phyloP scores from a whole-genome alignment of 2,329 filamentous ascomycete genomes.

The Alternaria sp. region DNA sequence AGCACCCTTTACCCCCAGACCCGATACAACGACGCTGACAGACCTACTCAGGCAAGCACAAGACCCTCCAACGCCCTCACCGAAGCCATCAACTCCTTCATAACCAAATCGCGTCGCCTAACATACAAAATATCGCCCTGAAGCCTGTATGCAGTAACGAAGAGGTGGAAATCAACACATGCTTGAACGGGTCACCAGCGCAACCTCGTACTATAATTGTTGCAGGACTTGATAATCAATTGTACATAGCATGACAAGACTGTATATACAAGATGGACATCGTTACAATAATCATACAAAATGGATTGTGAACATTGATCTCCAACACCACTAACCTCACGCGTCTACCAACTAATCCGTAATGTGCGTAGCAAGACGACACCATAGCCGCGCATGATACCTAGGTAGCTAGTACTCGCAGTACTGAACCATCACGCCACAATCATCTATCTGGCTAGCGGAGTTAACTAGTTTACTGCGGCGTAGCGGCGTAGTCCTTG shows the following conservation, averaged over 20 bases:
- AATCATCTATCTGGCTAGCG: background rate
- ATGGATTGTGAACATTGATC: background rate
- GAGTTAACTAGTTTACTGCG: background rate
- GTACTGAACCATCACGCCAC: background rate
- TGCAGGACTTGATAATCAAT: background rate
- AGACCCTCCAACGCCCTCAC: background rate
- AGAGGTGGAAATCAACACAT: background rate
- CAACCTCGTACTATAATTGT: background rate
- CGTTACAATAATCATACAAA: background rate
- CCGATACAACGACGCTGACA: background rate
- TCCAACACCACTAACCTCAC: background rate
- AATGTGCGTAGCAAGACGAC: background rate
- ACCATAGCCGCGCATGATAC: background rate
- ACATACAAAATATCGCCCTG: slow-evolving; percentile 20
- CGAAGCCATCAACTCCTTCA: slow-evolving; percentile 14
- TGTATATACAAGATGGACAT: background rate
- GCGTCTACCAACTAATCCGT: background rate
- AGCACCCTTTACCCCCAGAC: background rate
- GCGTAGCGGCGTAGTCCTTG: background rate
- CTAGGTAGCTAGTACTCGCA: background rate
- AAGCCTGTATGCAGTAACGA: background rate
- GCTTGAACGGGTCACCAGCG: background rate
- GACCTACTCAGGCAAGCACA: background rate
- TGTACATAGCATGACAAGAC: slow-evolving; percentile 1
- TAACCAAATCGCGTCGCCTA: slow-evolving; percentile 13